Evolutionary conservation across 179 eudicot genomes (phyloP).

Genomic region (Beta lomatogona): DNA sequence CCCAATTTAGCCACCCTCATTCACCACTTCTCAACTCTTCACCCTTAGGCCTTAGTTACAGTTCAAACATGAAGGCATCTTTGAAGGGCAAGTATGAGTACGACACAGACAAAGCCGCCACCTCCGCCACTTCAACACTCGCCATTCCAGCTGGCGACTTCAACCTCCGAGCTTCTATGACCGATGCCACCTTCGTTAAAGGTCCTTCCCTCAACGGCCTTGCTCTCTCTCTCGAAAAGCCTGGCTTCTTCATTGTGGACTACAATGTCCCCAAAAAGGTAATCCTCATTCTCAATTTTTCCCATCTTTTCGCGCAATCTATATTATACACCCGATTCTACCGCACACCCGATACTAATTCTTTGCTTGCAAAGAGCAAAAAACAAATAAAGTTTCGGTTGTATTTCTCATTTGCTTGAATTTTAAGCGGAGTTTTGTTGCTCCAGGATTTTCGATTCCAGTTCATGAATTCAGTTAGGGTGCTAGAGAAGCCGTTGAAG

Average conservation of each 20-base stretch:
- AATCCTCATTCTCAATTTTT: no score
- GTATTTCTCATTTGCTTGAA: not conserved
- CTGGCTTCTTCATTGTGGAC: conserved; percentile 63
- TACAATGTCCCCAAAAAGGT: conserved; percentile 73
- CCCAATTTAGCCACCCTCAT: no score
- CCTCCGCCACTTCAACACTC: conserved; percentile 36
- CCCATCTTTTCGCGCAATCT: no score
- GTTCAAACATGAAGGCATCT: conserved; percentile 55
- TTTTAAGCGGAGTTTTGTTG: not conserved
- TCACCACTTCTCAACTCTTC: no score
- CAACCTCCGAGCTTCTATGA: conserved; percentile 61
- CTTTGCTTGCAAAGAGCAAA: not conserved
- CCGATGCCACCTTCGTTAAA: conserved; percentile 62
- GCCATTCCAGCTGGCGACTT: conserved; percentile 49
- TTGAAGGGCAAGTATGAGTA: conserved; percentile 51
- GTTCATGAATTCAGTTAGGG: conserved; percentile 64
- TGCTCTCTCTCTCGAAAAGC: conserved; percentile 59
- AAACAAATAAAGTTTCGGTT: no score
- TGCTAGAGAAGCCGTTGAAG: conserved; percentile 63
- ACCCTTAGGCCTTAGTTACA: not conserved
- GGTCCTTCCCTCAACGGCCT: conserved; percentile 65
- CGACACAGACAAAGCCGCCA: conserved; percentile 42
- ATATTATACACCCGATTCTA: no score
- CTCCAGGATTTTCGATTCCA: conserved; percentile 70
- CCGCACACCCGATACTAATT: no score